Base-by-base conservation (phyloP, 2,329 filamentous ascomycete species). In the Calonectria fujianensis region DNA sequence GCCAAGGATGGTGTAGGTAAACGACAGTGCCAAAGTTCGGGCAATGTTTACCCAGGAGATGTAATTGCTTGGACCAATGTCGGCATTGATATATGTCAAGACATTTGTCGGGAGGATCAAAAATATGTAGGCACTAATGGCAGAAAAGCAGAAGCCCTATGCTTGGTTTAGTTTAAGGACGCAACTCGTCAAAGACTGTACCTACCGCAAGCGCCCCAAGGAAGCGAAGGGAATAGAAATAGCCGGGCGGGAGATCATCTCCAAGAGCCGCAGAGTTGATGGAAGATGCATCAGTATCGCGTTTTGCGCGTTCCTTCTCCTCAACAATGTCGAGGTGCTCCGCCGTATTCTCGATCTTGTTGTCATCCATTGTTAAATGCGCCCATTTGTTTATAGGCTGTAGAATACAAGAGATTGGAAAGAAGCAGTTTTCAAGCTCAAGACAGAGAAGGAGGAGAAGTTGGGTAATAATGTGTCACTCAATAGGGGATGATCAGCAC, bases 51-150 rank as follows among this genome's bases (percentile, higher is more conserved):
- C 82, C 83, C 83, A 85, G 2, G 81, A 75, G 32, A 84, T 82
- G 75, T 83, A 84, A 18, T 80, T 75, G 76, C 81, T 83, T 3
- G 84, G 84, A 13, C 84, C 84, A 39, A 85, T 85, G 74, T 86
- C 84, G 16, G 80, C 81, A 66, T 85, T 84, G 74, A 85, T 85
- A 63, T 83, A 83, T 1, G 82, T 81, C 50, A 85, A 77, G 41
- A 85, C 81, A 59, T 85, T 85, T 37, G 84, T 85, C 16, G 84
- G 84, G n/a, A 86, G 69, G 50, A 86, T 80, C 31, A 85, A 68
- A 71, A 85, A 85, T 69, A 85, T 80, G 69, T 85, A 85, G 20
- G 84, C 84, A 41, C 82, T 84, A 59, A 85, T 83, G 67, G 84
- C 82, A 9, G 84, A 84, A 10, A 85, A 77, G 74, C 83, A 85